These are phyloP conservation scores for Nicotiana sylvestris DNA, from an alignment of 257 asterid species.

Conservation along the genomic window DNA sequence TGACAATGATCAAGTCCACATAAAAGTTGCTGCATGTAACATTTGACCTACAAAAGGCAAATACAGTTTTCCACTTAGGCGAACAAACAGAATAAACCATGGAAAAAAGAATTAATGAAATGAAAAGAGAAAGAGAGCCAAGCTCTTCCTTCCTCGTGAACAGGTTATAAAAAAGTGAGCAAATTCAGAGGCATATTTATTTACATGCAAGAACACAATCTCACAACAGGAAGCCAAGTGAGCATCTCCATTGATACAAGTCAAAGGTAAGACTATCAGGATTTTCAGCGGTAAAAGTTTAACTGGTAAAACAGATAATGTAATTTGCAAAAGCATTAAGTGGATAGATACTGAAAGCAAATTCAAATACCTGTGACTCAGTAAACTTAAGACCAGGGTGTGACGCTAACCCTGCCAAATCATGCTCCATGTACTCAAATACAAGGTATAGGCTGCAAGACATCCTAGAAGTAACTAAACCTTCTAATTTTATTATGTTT, in stretches of 20 bases:
- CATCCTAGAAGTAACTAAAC: slow-evolving; percentile 91
- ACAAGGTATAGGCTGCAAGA: slow-evolving; percentile 94
- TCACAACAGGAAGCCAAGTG: background rate
- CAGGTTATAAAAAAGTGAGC: background rate
- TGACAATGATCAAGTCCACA: slow-evolving; percentile 89
- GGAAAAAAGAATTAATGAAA: background rate
- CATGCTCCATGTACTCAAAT: slow-evolving; percentile 97
- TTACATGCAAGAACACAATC: background rate
- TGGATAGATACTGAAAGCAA: background rate
- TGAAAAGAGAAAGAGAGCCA: background rate
- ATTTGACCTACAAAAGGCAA: slow-evolving; percentile 61
- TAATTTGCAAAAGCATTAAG: background rate
- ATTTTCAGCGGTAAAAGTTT: background rate
- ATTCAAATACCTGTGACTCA: slow-evolving; percentile 68
- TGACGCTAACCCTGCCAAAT: slow-evolving; percentile 86
- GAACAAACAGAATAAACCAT: slow-evolving; percentile 8
- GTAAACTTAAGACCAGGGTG: slow-evolving; percentile 80
- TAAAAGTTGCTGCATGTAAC: slow-evolving; percentile 86
- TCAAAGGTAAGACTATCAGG: background rate
- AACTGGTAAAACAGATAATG: background rate
- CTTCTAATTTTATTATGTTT: slow-evolving; percentile 83
- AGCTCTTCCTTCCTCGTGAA: background rate
- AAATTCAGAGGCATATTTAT: background rate
- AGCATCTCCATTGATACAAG: background rate
- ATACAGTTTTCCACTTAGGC: background rate